Evolutionary conservation across 2,329 filamentous ascomycete genomes (phyloP).

Genomic region (Botrytis galanthina): DNA sequence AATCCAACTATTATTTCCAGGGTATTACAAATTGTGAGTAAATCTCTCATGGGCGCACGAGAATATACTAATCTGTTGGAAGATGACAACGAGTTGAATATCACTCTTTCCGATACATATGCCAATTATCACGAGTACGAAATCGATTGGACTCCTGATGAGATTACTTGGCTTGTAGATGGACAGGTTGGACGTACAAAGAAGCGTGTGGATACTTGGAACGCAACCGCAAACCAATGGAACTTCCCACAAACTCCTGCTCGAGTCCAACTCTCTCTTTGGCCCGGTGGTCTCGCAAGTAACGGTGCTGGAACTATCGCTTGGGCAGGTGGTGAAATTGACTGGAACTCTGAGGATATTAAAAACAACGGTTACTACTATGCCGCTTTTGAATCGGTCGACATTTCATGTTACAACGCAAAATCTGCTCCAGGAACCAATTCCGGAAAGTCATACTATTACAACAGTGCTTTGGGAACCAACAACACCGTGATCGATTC

Average conservation of each 20-base stretch:
- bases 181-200: slow-evolving; percentile 72
- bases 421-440: slow-evolving; percentile 61
- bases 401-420: slow-evolving; percentile 80
- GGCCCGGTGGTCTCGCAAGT: slow-evolving; percentile 79
- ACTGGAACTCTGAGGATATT: slow-evolving; percentile 84
- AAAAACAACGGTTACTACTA: slow-evolving; percentile 85
- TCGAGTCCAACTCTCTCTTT: slow-evolving; percentile 89
- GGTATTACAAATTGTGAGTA: slow-evolving; percentile 83
- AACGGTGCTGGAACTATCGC: slow-evolving; percentile 82
- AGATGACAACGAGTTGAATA: slow-evolving; percentile 76
- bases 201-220: slow-evolving; percentile 79
- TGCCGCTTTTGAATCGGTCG: slow-evolving; percentile 72
- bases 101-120: slow-evolving; percentile 68
- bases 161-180: slow-evolving; percentile 84
- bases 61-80: slow-evolving; percentile 33
- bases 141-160: slow-evolving; percentile 86
- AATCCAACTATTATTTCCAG: slow-evolving; percentile 98
- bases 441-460: slow-evolving; percentile 72
- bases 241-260: slow-evolving; percentile 88
- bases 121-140: slow-evolving; percentile 84
- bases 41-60: background rate
- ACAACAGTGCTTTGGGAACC: slow-evolving; percentile 60
- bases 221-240: slow-evolving; percentile 76
- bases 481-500: slow-evolving; percentile 77
- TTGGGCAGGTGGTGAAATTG: slow-evolving; percentile 88